A percentile compares a stretch with the other conserved stretches of the same genome.
These are phyloP conservation scores for Emmonsiellopsis sp. DNA, from an alignment of 2,329 filamentous ascomycete genomes.

Conservation along the genomic window DNA sequence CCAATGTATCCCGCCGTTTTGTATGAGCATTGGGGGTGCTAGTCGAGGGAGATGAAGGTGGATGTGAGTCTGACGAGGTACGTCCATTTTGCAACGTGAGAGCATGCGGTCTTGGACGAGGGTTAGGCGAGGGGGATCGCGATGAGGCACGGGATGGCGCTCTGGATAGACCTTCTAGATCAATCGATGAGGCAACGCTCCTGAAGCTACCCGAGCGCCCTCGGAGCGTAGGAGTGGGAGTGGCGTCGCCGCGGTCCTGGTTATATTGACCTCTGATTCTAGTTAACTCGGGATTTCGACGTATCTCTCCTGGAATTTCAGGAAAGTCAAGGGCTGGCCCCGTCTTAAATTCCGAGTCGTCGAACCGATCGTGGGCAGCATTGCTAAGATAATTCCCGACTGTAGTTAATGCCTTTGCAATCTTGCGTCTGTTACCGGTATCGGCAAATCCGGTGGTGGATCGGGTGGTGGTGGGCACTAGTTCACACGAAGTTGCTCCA, in stretches of 20 bases:
- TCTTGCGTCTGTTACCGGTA: constrained; percentile 30
- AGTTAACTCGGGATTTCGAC: constrained; percentile 35
- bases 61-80: constrained; percentile 10
- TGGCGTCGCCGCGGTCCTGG: constrained; percentile 1
- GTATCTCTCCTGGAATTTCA: constrained; percentile 45
- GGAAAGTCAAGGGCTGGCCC: constrained; percentile 45
- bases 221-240: not conserved
- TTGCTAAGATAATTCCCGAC: constrained; percentile 41
- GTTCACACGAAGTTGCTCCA: not conserved
- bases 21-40: not conserved
- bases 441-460: constrained; percentile 7
- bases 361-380: constrained; percentile 40
- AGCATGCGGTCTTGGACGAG: constrained; percentile 12
- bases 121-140: constrained; percentile 10
- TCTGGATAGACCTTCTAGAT: constrained; percentile 13
- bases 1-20: constrained; percentile 14
- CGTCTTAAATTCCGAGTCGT: constrained; percentile 41
- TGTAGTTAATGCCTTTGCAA: constrained; percentile 36
- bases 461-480: constrained; percentile 3
- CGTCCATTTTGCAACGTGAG: constrained; percentile 14
- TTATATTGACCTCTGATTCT: constrained; percentile 36
- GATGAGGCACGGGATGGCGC: constrained; percentile 10
- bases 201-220: constrained; percentile 26
- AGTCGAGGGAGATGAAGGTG: not conserved
- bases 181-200: constrained; percentile 22